Evolutionary conservation across 2,329 filamentous ascomycete genomes (phyloP).

Genomic region (Blumeriella jaapii): DNA sequence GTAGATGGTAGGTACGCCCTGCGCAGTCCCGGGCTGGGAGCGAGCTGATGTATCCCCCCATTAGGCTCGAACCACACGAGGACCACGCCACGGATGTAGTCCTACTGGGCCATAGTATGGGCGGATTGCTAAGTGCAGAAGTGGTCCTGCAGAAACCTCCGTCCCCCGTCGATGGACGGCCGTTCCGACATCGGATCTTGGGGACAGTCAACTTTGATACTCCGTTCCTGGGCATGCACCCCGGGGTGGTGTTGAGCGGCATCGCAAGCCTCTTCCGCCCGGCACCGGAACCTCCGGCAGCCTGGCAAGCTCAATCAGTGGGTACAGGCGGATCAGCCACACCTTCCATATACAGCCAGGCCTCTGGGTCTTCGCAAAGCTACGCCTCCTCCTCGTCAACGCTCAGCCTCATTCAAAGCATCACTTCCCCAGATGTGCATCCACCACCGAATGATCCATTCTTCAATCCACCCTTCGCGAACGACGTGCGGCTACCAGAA

Average conservation of each 20-base stretch:
- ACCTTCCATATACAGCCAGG: conserved; percentile 11
- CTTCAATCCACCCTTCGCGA: conserved; percentile 65
- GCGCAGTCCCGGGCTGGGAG: conserved; percentile 1
- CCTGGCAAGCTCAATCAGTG: conserved; percentile 9
- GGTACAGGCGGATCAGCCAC: conserved; percentile 11
- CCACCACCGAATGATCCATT: conserved; percentile 40
- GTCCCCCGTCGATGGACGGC: conserved; percentile 18
- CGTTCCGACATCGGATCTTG: conserved; percentile 63
- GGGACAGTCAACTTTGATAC: conserved; percentile 77
- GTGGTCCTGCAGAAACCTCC: conserved; percentile 47
- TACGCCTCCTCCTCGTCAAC: conserved; percentile 18
- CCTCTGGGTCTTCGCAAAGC: conserved; percentile 13
- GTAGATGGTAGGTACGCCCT: conserved; percentile 51
- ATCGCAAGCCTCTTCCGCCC: conserved; percentile 64
- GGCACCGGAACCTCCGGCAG: conserved; percentile 28
- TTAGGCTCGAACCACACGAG: conserved; percentile 64
- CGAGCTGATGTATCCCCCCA: conserved; percentile 11
- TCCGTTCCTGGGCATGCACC: conserved; percentile 80
- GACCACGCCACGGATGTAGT: conserved; percentile 64
- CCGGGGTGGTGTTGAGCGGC: conserved; percentile 73
- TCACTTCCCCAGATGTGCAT: conserved; percentile 17
- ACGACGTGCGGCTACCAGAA: conserved; percentile 59
- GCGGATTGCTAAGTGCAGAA: conserved; percentile 72
- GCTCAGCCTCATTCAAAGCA: conserved; percentile 17
- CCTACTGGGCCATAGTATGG: conserved; percentile 82